Conservation (phyloP, 768 basidiomycete species). For the Rubroboletus pulcherrimus region DNA sequence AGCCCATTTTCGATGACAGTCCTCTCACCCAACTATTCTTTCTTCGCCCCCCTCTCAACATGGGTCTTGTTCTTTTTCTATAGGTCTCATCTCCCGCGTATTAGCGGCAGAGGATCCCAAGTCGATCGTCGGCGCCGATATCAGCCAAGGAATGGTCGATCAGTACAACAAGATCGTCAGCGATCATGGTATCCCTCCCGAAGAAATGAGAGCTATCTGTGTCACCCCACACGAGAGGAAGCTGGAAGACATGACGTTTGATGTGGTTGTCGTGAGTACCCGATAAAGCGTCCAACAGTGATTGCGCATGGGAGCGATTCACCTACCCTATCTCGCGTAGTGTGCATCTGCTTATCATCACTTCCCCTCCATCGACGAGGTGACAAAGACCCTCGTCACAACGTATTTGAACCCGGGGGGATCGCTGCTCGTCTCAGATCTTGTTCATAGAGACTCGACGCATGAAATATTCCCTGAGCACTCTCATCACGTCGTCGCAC, state of each 20-base stretch:
- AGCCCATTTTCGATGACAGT: neutral
- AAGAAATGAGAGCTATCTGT: slow-evolving; percentile 66
- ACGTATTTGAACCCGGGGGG: slow-evolving; percentile 61
- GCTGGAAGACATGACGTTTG: slow-evolving; percentile 55
- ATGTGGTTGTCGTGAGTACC: slow-evolving; percentile 64
- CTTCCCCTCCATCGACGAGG: slow-evolving; percentile 44
- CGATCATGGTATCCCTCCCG: slow-evolving; percentile 58
- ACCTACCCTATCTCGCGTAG: slow-evolving; percentile 30
- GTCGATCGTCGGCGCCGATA: slow-evolving; percentile 69
- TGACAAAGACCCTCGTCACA: slow-evolving; percentile 49
- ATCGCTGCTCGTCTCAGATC: slow-evolving; percentile 54
- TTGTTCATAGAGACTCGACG: slow-evolving; percentile 32
- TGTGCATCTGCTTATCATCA: slow-evolving; percentile 66
- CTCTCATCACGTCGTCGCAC: slow-evolving; percentile 47
- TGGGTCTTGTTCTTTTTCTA: neutral
- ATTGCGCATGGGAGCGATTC: neutral
- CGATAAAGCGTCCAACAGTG: neutral
- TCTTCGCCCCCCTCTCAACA: neutral
- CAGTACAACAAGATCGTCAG: slow-evolving; percentile 53
- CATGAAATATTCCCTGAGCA: slow-evolving; percentile 30
- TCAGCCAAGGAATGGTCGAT: slow-evolving; percentile 68
- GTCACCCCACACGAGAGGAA: slow-evolving; percentile 40
- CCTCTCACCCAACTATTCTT: neutral
- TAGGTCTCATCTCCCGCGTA: slow-evolving; percentile 62
- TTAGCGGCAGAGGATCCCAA: slow-evolving; percentile 59